Evolutionary conservation across 495 filamentous ascomycete species (phyloP).

Genomic region (Penicillium riverlandense): DNA sequence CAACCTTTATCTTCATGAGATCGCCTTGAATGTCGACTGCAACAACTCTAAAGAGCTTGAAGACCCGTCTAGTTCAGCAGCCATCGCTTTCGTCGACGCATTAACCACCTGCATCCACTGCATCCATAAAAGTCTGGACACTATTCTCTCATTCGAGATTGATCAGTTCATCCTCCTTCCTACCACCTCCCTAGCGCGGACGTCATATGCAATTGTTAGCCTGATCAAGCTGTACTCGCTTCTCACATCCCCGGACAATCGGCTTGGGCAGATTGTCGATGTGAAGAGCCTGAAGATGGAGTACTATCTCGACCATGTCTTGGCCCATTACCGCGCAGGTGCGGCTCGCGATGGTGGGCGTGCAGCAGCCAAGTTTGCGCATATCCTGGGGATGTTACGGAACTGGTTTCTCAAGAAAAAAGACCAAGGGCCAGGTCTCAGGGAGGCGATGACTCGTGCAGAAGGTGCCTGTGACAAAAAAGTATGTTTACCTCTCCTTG

Average conservation of each 20-base stretch:
- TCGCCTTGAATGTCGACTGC: conserved; percentile 69
- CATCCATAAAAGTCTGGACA: conserved; percentile 68
- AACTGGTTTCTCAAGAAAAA: conserved; percentile 58
- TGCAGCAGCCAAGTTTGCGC: conserved; percentile 67
- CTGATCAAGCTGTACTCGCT: conserved; percentile 85
- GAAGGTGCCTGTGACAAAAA: too few relatives aligned
- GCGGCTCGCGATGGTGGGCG: conserved; percentile 58
- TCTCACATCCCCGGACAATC: conserved; percentile 57
- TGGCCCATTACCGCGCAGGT: conserved; percentile 58
- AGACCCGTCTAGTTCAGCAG: conserved; percentile 36
- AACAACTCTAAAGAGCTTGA: conserved; percentile 29
- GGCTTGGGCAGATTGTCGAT: conserved; percentile 70
- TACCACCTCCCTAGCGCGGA: conserved; percentile 68
- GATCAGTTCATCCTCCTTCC: conserved; percentile 61
- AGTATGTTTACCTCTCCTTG: too few relatives aligned
- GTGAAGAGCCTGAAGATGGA: conserved; percentile 69
- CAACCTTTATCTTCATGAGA: conserved; percentile 81
- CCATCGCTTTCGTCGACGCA: conserved; percentile 60
- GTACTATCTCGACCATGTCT: conserved; percentile 60
- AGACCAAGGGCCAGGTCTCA: conserved; percentile 22
- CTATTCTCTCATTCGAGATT: conserved; percentile 55
- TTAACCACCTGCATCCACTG: conserved; percentile 63
- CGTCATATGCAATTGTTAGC: conserved; percentile 76
- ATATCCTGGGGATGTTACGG: conserved; percentile 66
- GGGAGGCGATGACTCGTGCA: conserved; percentile 19